Evolutionary conservation across 352 stramenopile genomes (phyloP).

Genomic region (Phytopythium delawarense): DNA sequence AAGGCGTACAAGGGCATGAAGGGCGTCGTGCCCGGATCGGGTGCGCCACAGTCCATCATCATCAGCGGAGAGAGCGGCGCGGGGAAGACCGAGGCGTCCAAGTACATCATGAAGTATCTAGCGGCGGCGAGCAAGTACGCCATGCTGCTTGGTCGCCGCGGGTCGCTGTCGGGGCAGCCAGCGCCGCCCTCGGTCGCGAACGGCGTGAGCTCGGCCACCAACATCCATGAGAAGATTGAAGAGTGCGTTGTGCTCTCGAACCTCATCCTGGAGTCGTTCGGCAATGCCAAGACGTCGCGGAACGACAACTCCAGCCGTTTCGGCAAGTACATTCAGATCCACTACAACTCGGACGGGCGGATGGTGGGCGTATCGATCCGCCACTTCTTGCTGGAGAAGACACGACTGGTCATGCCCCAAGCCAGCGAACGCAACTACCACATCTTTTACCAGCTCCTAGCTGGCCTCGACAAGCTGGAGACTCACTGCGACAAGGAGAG

Average conservation of each 20-base stretch:
- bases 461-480: constrained; percentile 32
- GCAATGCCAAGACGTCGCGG: constrained; percentile 78
- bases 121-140: constrained; percentile 69
- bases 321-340: constrained; percentile 89
- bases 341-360: constrained; percentile 67
- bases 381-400: constrained; percentile 82
- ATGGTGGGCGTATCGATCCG: constrained; percentile 76
- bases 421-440: constrained; percentile 80
- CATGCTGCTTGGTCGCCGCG: constrained; percentile 5
- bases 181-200: constrained; percentile 8
- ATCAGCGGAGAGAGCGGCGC: constrained; percentile 92
- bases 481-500: constrained; percentile 14
- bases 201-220: constrained; percentile 10
- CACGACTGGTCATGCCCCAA: constrained; percentile 60
- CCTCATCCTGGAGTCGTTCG: constrained; percentile 81
- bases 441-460: constrained; percentile 78
- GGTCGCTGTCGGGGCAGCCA: constrained; percentile 4
- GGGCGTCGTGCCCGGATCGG: constrained; percentile 39
- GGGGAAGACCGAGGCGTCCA: constrained; percentile 94
- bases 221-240: constrained; percentile 76
- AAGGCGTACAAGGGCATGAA: constrained; percentile 76
- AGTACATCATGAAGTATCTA: constrained; percentile 91
- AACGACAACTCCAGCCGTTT: constrained; percentile 91
- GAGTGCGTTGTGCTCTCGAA: constrained; percentile 81
- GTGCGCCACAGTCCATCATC: constrained; percentile 89